These are phyloP conservation scores for Suillus hirtellus DNA, from an alignment of 768 basidiomycete genomes.

Conservation along the genomic window DNA sequence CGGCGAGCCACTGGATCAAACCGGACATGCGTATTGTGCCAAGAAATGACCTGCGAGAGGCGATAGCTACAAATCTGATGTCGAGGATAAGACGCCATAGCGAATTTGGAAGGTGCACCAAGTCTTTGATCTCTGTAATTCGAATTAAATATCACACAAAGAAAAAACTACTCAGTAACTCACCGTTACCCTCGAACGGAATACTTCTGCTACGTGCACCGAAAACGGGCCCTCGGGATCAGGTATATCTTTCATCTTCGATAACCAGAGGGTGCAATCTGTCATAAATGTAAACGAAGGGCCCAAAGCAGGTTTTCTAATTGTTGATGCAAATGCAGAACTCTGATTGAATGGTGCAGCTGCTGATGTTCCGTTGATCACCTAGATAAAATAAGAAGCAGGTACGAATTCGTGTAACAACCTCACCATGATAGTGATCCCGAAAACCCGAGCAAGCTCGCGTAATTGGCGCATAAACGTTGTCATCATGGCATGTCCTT, in stretches of 20 bases:
- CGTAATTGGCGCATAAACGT: conserved; percentile 69
- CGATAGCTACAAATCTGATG: not conserved
- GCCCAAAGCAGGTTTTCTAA: conserved; percentile 70
- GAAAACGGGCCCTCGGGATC: conserved; percentile 21
- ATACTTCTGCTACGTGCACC: conserved; percentile 40
- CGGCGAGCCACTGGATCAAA: not conserved
- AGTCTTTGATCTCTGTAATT: conserved; percentile 36
- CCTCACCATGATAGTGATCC: conserved; percentile 56
- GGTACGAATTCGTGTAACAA: not conserved
- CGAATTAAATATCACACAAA: conserved; percentile 5
- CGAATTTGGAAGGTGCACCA: conserved; percentile 43
- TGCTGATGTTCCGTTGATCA: conserved; percentile 58
- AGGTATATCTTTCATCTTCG: conserved; percentile 23
- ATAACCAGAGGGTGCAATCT: conserved; percentile 76
- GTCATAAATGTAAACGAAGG: conserved; percentile 73
- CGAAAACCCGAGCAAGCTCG: conserved; percentile 43
- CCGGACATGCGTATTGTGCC: not conserved
- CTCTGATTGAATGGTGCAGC: conserved; percentile 32
- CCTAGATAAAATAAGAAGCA: conserved; percentile 36
- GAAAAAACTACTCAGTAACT: conserved; percentile 21
- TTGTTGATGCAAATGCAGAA: conserved; percentile 36
- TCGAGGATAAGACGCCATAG: conserved; percentile 29
- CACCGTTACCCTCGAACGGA: conserved; percentile 46
- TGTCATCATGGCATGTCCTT: conserved; percentile 77
- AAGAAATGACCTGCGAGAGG: not conserved